Evolutionary conservation across 805 yeast genomes (phyloP), one percentile per base, ranked within the genome.

Genomic region (Kuraishia borneana): DNA sequence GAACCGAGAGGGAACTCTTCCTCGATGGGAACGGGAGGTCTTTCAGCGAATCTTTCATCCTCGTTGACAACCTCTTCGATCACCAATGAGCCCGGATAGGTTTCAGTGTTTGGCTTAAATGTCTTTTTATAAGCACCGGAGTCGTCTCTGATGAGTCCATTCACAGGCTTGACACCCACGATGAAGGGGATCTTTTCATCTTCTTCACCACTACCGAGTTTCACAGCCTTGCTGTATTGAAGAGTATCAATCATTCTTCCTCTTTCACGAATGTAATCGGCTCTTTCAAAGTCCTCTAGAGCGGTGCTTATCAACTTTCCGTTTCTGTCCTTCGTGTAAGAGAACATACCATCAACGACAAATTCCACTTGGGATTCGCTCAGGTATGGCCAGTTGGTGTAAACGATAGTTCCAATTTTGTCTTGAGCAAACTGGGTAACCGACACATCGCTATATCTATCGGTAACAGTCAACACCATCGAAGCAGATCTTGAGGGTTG

Each of bases 331-430:
- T 52, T 45, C 22, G 45, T 51, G 36, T 37, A 48, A 16, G 22
- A 46, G 23, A 53, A 42, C 3, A 52, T 50, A 33, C 63, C 72
- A 51, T 82, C 88, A 23, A 65, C 52, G 3, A 89, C 70, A 17
- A 68, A 65, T 9, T 75, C 61, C 27, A 89, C 75, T 47, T 70
- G 74, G 7, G 87, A 80, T 57, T 89, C 96, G 44, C 76, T 69
- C 43, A 92, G 61, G 48, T 74, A 83, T n/a, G 99, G 99, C 89
- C 95, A 92, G 44, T 78, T 73, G 9, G 83, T 72, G 51, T 76
- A 88, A 2, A 83, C 80, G 33, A 74, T 56, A 37, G 74, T 66
- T 31, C 75, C 77, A 36, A 81, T 45, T 36, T 68, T 73, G 46
- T 75, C 68, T 37, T 72, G 68, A 18, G 85, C 78, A 46, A 84